Percentiles rank a stretch among this genome's conserved stretches.
phyloP scores from a whole-genome alignment of 2,329 filamentous ascomycete genomes.

The Colletotrichum echinochloae region DNA sequence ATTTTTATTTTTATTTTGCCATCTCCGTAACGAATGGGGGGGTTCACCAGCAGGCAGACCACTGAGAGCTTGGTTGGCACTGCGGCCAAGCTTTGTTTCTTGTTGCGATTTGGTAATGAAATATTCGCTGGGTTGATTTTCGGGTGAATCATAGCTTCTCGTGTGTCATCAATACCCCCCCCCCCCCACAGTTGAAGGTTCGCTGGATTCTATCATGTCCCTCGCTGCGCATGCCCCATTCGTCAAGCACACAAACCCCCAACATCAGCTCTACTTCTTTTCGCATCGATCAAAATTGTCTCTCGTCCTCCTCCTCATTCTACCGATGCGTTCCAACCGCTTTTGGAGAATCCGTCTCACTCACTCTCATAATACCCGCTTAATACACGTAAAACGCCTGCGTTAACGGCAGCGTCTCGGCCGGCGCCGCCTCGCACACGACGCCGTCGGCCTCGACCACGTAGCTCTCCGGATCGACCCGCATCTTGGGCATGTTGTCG shows the following conservation, averaged over 20 bases:
- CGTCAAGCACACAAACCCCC: background rate
- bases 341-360: too few species aligned
- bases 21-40: background rate
- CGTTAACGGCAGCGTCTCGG: slow-evolving; percentile 77
- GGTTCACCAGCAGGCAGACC: background rate
- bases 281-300: background rate
- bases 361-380: slow-evolving; percentile 22
- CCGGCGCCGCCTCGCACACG: slow-evolving; percentile 79
- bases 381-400: slow-evolving; percentile 84
- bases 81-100: background rate
- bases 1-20: too few species aligned
- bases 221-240: slow-evolving; percentile 11
- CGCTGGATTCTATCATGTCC: background rate
- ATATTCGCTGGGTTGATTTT: slow-evolving; percentile 26
- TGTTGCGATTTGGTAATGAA: background rate
- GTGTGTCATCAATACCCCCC: slow-evolving; percentile 17
- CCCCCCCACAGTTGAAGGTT: background rate
- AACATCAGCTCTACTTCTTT: background rate
- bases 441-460: slow-evolving; percentile 86
- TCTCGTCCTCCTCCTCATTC: background rate
- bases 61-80: background rate
- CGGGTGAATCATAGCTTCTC: slow-evolving; percentile 22
- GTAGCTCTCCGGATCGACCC: slow-evolving; percentile 92
- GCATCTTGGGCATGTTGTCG: slow-evolving; percentile 85
- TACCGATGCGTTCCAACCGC: slow-evolving; percentile 40